Percentiles rank a stretch among this genome's conserved stretches.
Conservation (phyloP, 2,329 filamentous ascomycete species). For the Lithohypha guttulata region DNA sequence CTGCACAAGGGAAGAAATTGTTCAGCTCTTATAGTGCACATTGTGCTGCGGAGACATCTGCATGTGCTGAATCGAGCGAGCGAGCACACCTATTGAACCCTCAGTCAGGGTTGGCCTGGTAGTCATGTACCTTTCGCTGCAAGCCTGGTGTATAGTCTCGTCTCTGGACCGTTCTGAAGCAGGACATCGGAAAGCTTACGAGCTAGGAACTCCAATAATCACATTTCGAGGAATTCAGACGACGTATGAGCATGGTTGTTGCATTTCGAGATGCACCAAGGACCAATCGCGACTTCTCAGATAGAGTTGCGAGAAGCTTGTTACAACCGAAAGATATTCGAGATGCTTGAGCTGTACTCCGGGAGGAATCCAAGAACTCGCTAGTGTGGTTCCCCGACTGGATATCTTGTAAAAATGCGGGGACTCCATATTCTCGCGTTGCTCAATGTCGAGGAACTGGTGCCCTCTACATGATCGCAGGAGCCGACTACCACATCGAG, state of each 20-base stretch:
- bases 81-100: too few species aligned
- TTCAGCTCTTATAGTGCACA: too few species aligned
- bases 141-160: too few species aligned
- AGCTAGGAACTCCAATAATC: not conserved
- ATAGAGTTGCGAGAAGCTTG: conserved; percentile 21
- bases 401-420: not conserved
- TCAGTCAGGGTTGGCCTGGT: too few species aligned
- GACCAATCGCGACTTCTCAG: not conserved
- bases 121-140: too few species aligned
- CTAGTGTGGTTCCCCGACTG: not conserved
- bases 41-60: too few species aligned
- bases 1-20: too few species aligned
- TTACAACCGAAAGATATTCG: conserved; percentile 22
- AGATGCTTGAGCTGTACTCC: conserved; percentile 23
- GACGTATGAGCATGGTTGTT: not conserved
- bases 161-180: not conserved
- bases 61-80: too few species aligned
- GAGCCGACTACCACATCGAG: not conserved
- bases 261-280: not conserved
- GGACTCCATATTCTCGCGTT: conserved; percentile 4
- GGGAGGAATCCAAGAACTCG: not conserved
- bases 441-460: too few species aligned
- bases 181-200: not conserved
- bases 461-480: not conserved
- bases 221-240: not conserved